These are phyloP conservation scores for Westerdykella ornata DNA, from an alignment of 2,329 filamentous ascomycete genomes.

Conservation along the genomic window DNA sequence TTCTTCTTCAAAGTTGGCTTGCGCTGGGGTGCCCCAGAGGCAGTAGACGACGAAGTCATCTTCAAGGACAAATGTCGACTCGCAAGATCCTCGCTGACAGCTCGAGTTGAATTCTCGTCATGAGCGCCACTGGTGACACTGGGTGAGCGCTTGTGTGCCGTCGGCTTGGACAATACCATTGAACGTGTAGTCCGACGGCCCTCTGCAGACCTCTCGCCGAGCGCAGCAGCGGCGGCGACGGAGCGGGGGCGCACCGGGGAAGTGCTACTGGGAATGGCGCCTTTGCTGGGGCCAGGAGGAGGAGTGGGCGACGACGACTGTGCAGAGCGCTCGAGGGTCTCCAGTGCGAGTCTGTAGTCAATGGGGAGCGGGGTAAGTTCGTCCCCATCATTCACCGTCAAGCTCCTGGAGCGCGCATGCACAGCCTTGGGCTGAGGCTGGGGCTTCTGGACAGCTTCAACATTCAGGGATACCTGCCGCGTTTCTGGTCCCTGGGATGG, in stretches of 20 bases:
- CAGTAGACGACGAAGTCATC: conserved; percentile 14
- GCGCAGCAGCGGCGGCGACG: conserved; percentile 7
- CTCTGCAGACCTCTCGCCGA: conserved; percentile 29
- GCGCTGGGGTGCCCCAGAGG: conserved; percentile 26
- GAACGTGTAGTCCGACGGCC: conserved; percentile 19
- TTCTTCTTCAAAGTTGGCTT: conserved; percentile 31
- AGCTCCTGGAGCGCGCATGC: conserved; percentile 23
- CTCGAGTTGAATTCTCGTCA: conserved; percentile 18
- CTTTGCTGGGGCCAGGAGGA: conserved; percentile 14
- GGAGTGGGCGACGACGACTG: conserved; percentile 12
- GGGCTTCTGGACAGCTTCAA: conserved; percentile 5
- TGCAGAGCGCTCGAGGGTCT: conserved; percentile 23
- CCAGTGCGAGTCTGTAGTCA: conserved; percentile 36
- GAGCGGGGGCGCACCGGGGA: conserved; percentile 23
- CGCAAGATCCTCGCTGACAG: conserved; percentile 27
- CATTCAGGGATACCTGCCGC: conserved; percentile 1
- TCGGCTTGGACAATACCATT: conserved; percentile 16
- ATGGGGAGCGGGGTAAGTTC: conserved; percentile 34
- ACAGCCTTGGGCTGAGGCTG: conserved; percentile 7
- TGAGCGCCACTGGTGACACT: conserved; percentile 17
- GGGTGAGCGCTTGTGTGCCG: conserved; percentile 22
- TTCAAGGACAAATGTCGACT: conserved; percentile 26
- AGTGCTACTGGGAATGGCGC: conserved; percentile 15
- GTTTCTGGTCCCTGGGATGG: conserved; percentile 10
- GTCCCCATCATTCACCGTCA: conserved; percentile 31